Evolutionary conservation across 768 basidiomycete species (phyloP), one percentile per base, ranked within the genome.

Genomic region (Amylocystis lapponica): DNA sequence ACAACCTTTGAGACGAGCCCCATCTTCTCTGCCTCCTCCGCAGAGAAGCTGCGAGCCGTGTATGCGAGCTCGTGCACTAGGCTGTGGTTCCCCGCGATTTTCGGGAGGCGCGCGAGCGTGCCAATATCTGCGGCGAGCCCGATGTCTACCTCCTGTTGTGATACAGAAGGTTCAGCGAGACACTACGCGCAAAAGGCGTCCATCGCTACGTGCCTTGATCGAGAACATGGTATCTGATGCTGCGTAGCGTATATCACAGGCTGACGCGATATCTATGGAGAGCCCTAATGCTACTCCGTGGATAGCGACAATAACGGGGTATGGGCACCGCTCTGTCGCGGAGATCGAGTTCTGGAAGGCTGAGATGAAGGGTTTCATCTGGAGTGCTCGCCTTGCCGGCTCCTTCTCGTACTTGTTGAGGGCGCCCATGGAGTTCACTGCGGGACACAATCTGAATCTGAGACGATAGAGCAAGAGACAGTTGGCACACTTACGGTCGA

Each of bases 121-220:
- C 93, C 93, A 30, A 93, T 81, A 57, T 94, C 92, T 0, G 92
- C 83, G 2, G 92, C 91, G 1, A 95, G 69, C 0, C 86, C 91
- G 20, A 92, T 74, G 55, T 92, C 86, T 3, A 90, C 82, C 71
- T 94, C 88, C 87, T 90, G 55, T 32, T 38, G 14, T 31, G 21
- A 50, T 35, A 31, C 8, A 39, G 5, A 23, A 11, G 19, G 16
- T 34, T 8, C 33, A 30, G 29, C 29, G 29, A 17, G 45, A 23
- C 14, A 48, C 7, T 36, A 13, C 20, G 27, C 4, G 23, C 19
- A 35, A 35, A 35, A 14, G 34, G 9, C 34, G 34, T 35, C 10
- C 8, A 19, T 33, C 29, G 21, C 36, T 2, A 47, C 71, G 37
- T 33, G 81, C 89, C 67, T 89, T 86, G 66, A 95, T 84, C 5